Conservation (phyloP, 352 stramenopile genomes). For the Albugo laibachii region DNA sequence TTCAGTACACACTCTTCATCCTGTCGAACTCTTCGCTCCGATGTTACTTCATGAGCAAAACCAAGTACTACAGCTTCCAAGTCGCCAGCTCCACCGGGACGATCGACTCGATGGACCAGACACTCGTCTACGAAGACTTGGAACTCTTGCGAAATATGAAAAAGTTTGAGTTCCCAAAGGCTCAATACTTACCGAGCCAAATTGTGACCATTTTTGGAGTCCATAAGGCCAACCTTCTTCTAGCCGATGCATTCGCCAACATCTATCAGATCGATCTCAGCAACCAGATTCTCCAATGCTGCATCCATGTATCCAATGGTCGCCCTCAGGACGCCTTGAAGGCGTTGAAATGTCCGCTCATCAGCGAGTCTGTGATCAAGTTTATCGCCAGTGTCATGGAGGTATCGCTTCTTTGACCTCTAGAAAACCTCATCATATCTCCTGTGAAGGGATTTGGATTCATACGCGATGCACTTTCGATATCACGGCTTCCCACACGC, state of each 20-base stretch:
- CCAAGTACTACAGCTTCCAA: slow-evolving; percentile 33
- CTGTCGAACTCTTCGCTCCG: slow-evolving; percentile 31
- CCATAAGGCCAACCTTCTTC: slow-evolving; percentile 24
- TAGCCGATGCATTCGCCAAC: slow-evolving; percentile 19
- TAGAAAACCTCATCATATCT: not conserved
- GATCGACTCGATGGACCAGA: not conserved
- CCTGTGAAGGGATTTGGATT: slow-evolving; percentile 26
- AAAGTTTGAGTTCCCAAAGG: slow-evolving; percentile 18
- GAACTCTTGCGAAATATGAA: not conserved
- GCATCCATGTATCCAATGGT: slow-evolving; percentile 34
- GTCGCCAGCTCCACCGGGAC: slow-evolving; percentile 14
- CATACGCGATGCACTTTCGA: slow-evolving; percentile 13
- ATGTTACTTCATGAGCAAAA: slow-evolving; percentile 38
- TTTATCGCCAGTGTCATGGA: not conserved
- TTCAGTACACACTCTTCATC: slow-evolving; percentile 53
- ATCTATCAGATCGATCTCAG: slow-evolving; percentile 37
- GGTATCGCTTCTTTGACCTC: not conserved
- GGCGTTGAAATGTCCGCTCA: slow-evolving; percentile 45
- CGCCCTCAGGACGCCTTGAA: slow-evolving; percentile 17
- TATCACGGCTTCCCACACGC: slow-evolving; percentile 16
- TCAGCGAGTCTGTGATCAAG: not conserved
- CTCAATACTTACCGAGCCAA: slow-evolving; percentile 18
- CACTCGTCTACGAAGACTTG: not conserved
- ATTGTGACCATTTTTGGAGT: slow-evolving; percentile 29
- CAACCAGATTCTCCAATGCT: slow-evolving; percentile 43